Percentiles rank a stretch among this genome's conserved stretches.
phyloP scores from a whole-genome alignment of 1,284 basidiomycete species.

The Naganishia albida region DNA sequence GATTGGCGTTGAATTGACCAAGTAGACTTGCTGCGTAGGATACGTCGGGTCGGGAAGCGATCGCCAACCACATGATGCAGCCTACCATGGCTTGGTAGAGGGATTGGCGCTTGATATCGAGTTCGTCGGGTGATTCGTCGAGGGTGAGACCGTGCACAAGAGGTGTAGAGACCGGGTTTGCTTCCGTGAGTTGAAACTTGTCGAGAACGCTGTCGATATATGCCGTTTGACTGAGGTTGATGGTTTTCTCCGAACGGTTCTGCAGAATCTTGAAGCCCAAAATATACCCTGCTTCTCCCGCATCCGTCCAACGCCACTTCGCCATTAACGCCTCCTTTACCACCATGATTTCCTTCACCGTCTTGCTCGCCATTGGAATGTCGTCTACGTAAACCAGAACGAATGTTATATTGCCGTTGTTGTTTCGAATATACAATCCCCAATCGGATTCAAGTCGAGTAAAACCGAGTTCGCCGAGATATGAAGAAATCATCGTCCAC shows the following conservation, averaged over 20 bases:
- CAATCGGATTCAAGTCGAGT: conserved; percentile 44
- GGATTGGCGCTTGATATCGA: neutral
- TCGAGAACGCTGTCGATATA: conserved; percentile 51
- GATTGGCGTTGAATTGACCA: conserved; percentile 31
- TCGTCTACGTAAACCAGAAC: conserved; percentile 30
- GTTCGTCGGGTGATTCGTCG: conserved; percentile 23
- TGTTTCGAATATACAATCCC: conserved; percentile 48
- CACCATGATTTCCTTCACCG: conserved; percentile 33
- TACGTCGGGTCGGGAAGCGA: conserved; percentile 37
- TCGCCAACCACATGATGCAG: conserved; percentile 36
- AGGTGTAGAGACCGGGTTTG: no score
- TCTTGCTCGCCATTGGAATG: conserved; percentile 28
- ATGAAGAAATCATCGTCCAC: conserved; percentile 50
- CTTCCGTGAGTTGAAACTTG: neutral
- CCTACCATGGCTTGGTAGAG: conserved; percentile 18
- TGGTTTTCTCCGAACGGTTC: no score
- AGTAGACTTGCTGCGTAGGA: conserved; percentile 36
- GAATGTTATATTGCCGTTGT: neutral
- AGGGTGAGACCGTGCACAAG: conserved; percentile 5
- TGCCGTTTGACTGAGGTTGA: conserved; percentile 41
- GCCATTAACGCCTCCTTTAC: conserved; percentile 37
- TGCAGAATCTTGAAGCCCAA: no score
- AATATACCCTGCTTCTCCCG: conserved; percentile 39
- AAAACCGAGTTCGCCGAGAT: conserved; percentile 48
- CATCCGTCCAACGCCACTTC: conserved; percentile 39